Evolutionary conservation across 208 protist genomes (phyloP).

Genomic region (Trypanosoma grayi): DNA sequence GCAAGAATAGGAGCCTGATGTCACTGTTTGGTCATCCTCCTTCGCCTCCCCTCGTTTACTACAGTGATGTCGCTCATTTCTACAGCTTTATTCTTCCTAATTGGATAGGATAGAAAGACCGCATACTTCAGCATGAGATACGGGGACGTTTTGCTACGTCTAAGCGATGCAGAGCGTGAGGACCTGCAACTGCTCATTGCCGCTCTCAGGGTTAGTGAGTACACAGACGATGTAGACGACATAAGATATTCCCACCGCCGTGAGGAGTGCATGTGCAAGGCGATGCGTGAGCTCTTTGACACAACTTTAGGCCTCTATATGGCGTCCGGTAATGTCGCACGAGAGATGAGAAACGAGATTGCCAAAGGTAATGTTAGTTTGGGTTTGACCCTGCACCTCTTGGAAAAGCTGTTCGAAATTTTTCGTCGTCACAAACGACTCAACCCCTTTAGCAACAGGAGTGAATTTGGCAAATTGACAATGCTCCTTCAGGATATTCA

Average conservation of each 20-base stretch:
- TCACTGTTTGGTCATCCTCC: background rate
- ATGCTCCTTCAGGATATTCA: slow-evolving; percentile 95
- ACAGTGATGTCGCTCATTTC: background rate
- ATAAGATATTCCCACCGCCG: slow-evolving; percentile 49
- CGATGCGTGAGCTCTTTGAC: slow-evolving; percentile 77
- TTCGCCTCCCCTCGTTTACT: background rate
- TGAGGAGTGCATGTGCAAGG: slow-evolving; percentile 52
- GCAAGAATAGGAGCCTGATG: no score
- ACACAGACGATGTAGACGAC: slow-evolving; percentile 88
- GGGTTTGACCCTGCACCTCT: slow-evolving; percentile 47
- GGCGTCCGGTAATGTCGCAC: slow-evolving; percentile 66
- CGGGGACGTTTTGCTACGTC: slow-evolving; percentile 43
- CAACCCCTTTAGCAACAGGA: slow-evolving; percentile 92
- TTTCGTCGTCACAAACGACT: slow-evolving; percentile 96
- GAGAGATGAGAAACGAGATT: slow-evolving; percentile 54
- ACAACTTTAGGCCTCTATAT: slow-evolving; percentile 74
- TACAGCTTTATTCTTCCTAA: no score
- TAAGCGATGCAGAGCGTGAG: slow-evolving; percentile 74
- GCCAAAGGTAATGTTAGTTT: slow-evolving; percentile 37
- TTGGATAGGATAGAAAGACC: background rate
- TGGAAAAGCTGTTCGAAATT: slow-evolving; percentile 93
- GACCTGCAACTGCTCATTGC: slow-evolving; percentile 85
- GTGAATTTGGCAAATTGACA: slow-evolving; percentile 96
- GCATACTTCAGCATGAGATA: slow-evolving; percentile 7
- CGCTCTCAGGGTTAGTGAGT: slow-evolving; percentile 87